These are phyloP conservation scores for Wallacemonas sp. DNA, from an alignment of 208 protist genomes.

Conservation along the genomic window DNA sequence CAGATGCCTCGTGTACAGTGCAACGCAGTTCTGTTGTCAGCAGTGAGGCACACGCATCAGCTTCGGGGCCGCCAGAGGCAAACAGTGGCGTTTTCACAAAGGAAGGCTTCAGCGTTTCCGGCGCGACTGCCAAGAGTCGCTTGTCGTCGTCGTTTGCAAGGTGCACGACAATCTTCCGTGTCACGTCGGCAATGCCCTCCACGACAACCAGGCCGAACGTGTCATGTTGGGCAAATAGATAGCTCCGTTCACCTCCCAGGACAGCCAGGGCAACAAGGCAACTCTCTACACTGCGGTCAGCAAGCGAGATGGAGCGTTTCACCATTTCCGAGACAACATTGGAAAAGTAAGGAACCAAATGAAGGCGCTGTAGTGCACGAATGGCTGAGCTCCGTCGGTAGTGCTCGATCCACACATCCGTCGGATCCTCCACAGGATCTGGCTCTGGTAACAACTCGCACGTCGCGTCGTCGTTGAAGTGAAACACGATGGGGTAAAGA, in stretches of 20 bases:
- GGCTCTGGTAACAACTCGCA: constrained; percentile 80
- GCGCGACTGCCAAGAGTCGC: constrained; percentile 64
- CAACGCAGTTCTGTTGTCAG: constrained; percentile 57
- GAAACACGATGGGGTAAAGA: constrained; percentile 86
- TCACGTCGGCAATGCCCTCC: constrained; percentile 64
- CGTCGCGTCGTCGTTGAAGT: constrained; percentile 87
- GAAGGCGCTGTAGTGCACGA: constrained; percentile 77
- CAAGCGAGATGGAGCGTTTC: constrained; percentile 53
- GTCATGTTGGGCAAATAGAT: constrained; percentile 77
- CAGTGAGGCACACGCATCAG: constrained; percentile 49
- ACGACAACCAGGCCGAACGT: constrained; percentile 84
- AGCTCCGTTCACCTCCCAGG: constrained; percentile 84
- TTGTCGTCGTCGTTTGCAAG: constrained; percentile 72
- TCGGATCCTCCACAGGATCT: constrained; percentile 44
- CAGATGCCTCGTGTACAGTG: constrained; percentile 61
- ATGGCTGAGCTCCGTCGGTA: constrained; percentile 72
- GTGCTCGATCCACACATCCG: constrained; percentile 46
- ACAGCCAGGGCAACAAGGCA: constrained; percentile 76
- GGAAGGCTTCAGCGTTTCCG: constrained; percentile 65
- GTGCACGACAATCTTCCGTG: constrained; percentile 67
- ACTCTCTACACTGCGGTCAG: constrained; percentile 66
- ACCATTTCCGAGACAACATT: constrained; percentile 67
- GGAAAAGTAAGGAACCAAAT: constrained; percentile 64
- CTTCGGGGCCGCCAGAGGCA: constrained; percentile 38
- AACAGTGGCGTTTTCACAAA: constrained; percentile 83